These are phyloP conservation scores for Pyrus bretschneideri DNA, from an alignment of 306 rosid genomes.

Conservation along the genomic window DNA sequence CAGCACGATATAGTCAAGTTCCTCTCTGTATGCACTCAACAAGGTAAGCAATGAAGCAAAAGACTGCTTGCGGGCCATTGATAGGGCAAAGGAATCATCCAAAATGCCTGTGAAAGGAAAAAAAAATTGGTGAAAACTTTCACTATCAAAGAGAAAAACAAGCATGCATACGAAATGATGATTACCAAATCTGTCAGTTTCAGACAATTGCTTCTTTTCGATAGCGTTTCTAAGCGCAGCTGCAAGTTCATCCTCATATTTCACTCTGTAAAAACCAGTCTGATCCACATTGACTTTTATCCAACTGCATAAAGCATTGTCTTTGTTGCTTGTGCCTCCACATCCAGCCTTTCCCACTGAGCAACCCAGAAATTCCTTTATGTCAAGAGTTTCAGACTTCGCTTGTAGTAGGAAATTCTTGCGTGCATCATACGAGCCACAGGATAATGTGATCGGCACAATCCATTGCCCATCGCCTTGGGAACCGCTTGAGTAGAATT, in stretches of 20 bases:
- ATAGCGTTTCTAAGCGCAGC: constrained; percentile 68
- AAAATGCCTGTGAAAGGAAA: constrained; percentile 60
- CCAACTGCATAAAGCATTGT: constrained; percentile 38
- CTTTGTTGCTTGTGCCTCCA: constrained; percentile 19
- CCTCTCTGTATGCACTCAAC: constrained; percentile 74
- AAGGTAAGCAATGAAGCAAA: constrained; percentile 65
- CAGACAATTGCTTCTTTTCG: constrained; percentile 56
- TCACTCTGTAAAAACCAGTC: constrained; percentile 94
- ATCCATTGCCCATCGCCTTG: constrained; percentile 82
- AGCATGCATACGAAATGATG: constrained; percentile 2
- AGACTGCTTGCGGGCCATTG: constrained; percentile 68
- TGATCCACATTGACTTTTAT: constrained; percentile 87
- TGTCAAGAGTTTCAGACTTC: constrained; percentile 49
- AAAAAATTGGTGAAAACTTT: constrained; percentile 15
- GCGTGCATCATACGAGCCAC: constrained; percentile 57
- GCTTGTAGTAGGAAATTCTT: constrained; percentile 64
- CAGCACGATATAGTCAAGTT: constrained; percentile 76
- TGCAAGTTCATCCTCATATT: constrained; percentile 71
- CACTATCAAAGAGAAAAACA: neutral
- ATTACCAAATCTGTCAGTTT: constrained; percentile 83
- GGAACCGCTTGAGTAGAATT: constrained; percentile 75
- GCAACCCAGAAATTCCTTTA: constrained; percentile 39
- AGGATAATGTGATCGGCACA: constrained; percentile 69
- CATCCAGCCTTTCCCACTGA: constrained; percentile 11
- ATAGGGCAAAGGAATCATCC: constrained; percentile 85